Percentiles rank a stretch among this genome's conserved stretches.
Conservation (phyloP, 2,329 filamentous ascomycete species). For the Talaromyces sp. region DNA sequence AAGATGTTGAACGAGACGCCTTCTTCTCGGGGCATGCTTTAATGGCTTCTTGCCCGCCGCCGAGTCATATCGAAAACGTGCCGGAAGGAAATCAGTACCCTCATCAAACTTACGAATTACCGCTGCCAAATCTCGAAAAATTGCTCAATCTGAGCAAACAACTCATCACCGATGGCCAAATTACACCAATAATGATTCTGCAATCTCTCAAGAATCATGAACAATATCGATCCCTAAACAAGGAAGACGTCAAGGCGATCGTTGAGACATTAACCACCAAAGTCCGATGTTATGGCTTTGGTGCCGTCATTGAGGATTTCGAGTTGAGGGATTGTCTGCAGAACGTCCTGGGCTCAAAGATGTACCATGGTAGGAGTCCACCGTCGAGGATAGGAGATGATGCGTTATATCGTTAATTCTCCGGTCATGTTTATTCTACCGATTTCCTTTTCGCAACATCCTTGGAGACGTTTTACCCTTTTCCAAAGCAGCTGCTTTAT, state of each 20-base stretch:
- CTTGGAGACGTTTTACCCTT: background rate
- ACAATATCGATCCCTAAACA: conserved; percentile 62
- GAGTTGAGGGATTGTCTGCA: conserved; percentile 68
- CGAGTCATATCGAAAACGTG: conserved; percentile 56
- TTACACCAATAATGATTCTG: conserved; percentile 95
- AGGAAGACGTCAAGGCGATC: conserved; percentile 67
- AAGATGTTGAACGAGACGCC: conserved; percentile 59
- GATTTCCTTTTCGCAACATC: background rate
- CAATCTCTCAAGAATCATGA: conserved; percentile 73
- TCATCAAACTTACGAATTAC: conserved; percentile 75
- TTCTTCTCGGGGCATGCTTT: conserved; percentile 79
- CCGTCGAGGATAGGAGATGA: conserved; percentile 26
- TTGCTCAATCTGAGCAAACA: conserved; percentile 79
- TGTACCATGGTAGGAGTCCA: conserved; percentile 23
- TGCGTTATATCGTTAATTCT: conserved; percentile 25
- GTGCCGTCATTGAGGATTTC: conserved; percentile 67
- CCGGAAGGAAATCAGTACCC: conserved; percentile 55
- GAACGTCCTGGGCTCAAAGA: conserved; percentile 55
- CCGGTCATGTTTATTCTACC: background rate
- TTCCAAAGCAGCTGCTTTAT: background rate
- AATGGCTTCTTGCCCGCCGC: conserved; percentile 87
- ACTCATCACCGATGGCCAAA: conserved; percentile 73
- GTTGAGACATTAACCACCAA: conserved; percentile 73
- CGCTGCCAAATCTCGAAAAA: conserved; percentile 71
- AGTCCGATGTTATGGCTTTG: conserved; percentile 85